Evolutionary conservation across 129 eudicot genomes (phyloP), one percentile per base, ranked within the genome.

Genomic region (Ambrosia artemisiifolia): DNA sequence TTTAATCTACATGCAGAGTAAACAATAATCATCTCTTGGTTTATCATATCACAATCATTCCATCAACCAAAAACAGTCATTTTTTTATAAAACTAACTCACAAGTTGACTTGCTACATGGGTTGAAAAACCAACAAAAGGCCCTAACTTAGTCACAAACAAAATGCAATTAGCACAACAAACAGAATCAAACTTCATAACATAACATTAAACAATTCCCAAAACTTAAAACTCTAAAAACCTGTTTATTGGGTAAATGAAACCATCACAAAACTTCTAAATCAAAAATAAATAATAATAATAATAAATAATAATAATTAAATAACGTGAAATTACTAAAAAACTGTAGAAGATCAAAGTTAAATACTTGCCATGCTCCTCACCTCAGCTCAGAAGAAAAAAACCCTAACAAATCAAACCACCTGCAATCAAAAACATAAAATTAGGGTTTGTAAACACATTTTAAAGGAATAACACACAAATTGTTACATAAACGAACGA

Each of bases 291-390:
- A 24, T 24, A 24, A 24, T 24, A 24, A 24, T 24, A 24, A 24
- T 24, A 24, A 24, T 24, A 24, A 24, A 24, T 24, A 24, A 24
- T 24, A 24, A 24, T 24, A 59, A 30, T 16, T 46, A 73, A 74
- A 13, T 36, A 64, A 20, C 65, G 20, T 24, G 54, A 74, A 49
- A 50, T 19, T 63, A 48, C 10, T 42, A 74, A 35, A 7, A 63
- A 74, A 36, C 19, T 20, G 32, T 20, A 51, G 64, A 64, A 38
- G 79, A 63, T 74, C 79, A 28, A 51, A 36, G 72, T 74, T 64
- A 74, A 51, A 64, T 74, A 74, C 79, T 74, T 74, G 72, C 79
- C 79, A 74, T 74, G 72, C 24, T 74, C 9, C 79, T 74, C 79
- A 74, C 79, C 79, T 74, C 65, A 24, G 79, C 79, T 64, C 78